Base-by-base conservation (phyloP, 169 alveolate genomes). In the Eimeria tenella region DNA sequence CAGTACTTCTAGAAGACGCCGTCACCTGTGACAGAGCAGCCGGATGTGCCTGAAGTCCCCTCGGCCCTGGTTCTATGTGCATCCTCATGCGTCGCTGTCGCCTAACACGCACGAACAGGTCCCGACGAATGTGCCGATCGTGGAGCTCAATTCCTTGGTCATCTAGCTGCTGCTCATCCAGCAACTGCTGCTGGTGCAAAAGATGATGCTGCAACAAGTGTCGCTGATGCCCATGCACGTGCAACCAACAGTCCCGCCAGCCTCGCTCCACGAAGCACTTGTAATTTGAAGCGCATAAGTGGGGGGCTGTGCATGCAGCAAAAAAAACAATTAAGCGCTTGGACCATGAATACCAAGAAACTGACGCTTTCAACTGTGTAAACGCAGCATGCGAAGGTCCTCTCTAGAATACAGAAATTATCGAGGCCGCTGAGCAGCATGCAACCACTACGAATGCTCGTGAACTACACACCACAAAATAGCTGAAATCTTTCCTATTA, bases 261-360 rank as follows among this genome's bases (percentile, higher is more conserved):
- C 99, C 99, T 50, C 96, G 94, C 94, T 98, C 97, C 84, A 96
- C 94, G 87, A 97, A 97, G 56, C 96, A 97, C 70, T 95, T 94
- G 96, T 98, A 98, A 92, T 98, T 98, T 86, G 97, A 96, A 55
- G 99, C 98, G 73, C 98, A 98, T 50, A 95, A 93, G 90, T 97
- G 96, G 11, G 99, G 99, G 15, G 91, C 95, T 93, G 95, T 60
- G 53, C 50, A 42, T 25, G 42, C 65, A 21, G 19, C 79, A 62
- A 63, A 82, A 56, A 50, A 60, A 4, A 25, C 13, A 53, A 17
- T 49, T 13, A 74, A 71, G 58, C 53, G 42, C 42, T n/a, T 17
- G 50, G 50, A 49, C 19, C 83, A 49, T 42, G 83, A 42, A 55
- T 4, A 42, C 0, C 83, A 21, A 4, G 11, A 4, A 31, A 31